Conservation (phyloP, 108 stramenopile genomes). For the Schizochytrium sp. region DNA sequence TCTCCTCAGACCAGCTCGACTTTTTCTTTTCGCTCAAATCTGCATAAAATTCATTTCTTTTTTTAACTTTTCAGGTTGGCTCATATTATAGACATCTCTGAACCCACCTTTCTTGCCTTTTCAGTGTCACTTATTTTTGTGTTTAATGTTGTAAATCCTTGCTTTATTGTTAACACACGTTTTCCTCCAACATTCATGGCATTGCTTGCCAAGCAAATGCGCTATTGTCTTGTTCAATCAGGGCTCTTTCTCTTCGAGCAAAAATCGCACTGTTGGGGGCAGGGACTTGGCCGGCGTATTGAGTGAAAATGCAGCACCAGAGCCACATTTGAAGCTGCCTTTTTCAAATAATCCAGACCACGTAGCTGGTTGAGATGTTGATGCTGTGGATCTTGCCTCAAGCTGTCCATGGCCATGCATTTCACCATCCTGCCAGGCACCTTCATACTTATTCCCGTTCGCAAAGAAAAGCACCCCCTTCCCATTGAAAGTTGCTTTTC, state of each 20-base stretch:
- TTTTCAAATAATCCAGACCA: not conserved
- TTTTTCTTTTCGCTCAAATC: constrained; percentile 27
- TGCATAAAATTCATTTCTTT: not conserved
- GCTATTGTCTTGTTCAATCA: not conserved
- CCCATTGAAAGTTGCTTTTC: not conserved
- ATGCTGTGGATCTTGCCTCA: not conserved
- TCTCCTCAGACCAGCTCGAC: constrained; percentile 38
- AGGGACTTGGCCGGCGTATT: not conserved
- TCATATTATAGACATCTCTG: too few relatives aligned
- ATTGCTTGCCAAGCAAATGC: too few relatives aligned
- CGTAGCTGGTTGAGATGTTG: not conserved
- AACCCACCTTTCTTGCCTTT: too few relatives aligned
- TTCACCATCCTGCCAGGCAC: not conserved
- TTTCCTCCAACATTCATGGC: too few relatives aligned
- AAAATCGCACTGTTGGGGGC: constrained; percentile 11
- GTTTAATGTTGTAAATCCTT: too few relatives aligned
- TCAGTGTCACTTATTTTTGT: too few relatives aligned
- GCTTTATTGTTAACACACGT: too few relatives aligned
- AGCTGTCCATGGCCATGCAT: not conserved
- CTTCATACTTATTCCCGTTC: not conserved
- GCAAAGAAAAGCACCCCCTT: not conserved
- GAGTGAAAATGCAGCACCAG: not conserved
- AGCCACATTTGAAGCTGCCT: not conserved
- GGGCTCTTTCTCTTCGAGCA: not conserved
- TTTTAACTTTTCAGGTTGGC: too few relatives aligned